Evolutionary conservation across 345 rosid genomes (phyloP).

Genomic region (Arabidopsis arenosa): DNA sequence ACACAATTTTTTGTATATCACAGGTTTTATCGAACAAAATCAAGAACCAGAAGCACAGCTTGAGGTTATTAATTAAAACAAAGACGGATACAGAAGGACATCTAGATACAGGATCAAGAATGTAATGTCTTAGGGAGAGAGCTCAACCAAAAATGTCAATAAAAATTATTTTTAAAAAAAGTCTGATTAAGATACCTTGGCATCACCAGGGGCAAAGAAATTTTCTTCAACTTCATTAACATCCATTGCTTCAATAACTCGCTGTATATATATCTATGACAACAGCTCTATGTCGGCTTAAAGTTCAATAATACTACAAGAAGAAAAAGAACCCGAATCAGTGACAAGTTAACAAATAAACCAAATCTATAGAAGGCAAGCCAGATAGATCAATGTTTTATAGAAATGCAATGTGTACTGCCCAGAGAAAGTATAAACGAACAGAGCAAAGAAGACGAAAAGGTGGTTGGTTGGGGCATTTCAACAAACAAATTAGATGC

Average conservation of each 20-base stretch:
- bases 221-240: conserved; percentile 82
- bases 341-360: conserved; percentile 9
- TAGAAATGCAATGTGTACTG: neutral
- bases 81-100: neutral
- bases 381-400: neutral
- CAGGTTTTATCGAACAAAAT: conserved; percentile 10
- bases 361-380: conserved; percentile 15
- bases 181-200: conserved; percentile 68
- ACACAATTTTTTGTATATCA: neutral
- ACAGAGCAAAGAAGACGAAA: conserved; percentile 18
- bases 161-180: neutral
- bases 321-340: conserved; percentile 10
- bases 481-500: conserved; percentile 46
- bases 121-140: neutral
- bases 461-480: conserved; percentile 47
- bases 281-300: conserved; percentile 54
- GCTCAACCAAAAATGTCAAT: neutral
- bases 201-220: conserved; percentile 85
- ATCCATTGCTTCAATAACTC: conserved; percentile 66
- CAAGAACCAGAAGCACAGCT: conserved; percentile 2
- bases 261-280: conserved; percentile 38
- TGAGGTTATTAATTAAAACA: neutral
- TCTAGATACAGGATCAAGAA: conserved; percentile 15
- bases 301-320: conserved; percentile 25
- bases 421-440: conserved; percentile 15